Conservation (phyloP, 768 basidiomycete species). For the Auricularia auricula-judae region DNA sequence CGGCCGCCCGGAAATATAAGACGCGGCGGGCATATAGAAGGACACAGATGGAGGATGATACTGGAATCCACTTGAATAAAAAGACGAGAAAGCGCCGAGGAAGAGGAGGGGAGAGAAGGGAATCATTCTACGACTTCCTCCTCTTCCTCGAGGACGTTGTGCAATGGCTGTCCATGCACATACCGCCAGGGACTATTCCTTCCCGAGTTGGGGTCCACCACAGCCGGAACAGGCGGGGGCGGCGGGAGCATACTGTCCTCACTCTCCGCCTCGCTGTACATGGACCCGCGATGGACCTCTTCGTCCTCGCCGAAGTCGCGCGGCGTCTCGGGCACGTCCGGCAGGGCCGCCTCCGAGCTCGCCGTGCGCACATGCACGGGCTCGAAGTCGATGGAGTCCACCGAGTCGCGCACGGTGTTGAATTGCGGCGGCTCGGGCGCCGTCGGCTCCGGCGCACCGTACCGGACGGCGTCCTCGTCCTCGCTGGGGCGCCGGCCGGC, state of each 20-base stretch:
- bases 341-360: constrained; percentile 1
- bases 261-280: background rate
- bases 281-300: background rate
- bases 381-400: constrained; percentile 8
- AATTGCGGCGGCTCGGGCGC: constrained; percentile 21
- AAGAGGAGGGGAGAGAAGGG: background rate
- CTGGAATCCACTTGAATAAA: background rate
- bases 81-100: background rate
- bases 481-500: constrained; percentile 7
- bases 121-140: constrained; percentile 33
- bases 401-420: constrained; percentile 3
- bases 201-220: constrained; percentile 23
- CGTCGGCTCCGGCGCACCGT: constrained; percentile 17
- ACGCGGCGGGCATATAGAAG: background rate
- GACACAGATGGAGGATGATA: background rate
- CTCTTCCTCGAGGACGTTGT: constrained; percentile 77
- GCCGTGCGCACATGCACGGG: constrained; percentile 5
- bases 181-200: constrained; percentile 62
- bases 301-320: background rate
- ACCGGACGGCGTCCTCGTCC: constrained; percentile 17
- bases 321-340: constrained; percentile 1
- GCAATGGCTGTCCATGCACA: constrained; percentile 74
- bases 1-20: too few species aligned
- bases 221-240: constrained; percentile 10
- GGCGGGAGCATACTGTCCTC: constrained; percentile 5